phyloP scores from a whole-genome alignment of 768 basidiomycete genomes.

The Suillus subalutaceus region DNA sequence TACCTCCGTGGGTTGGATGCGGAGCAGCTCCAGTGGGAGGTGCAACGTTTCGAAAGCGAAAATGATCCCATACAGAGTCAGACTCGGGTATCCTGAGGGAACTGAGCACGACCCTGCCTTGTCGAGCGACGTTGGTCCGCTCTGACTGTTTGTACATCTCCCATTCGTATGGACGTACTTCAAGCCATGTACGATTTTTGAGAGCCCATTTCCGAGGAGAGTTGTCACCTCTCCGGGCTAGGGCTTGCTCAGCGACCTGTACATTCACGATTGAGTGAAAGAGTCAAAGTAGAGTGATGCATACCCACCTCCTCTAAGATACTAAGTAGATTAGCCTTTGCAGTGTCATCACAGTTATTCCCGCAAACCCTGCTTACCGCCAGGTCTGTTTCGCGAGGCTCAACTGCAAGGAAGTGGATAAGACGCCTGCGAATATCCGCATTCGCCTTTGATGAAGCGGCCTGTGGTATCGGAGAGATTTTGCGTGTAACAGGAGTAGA shows the following conservation, averaged over 20 bases:
- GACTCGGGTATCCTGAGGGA: conserved; percentile 57
- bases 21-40: conserved; percentile 18
- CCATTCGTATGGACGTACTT: conserved; percentile 73
- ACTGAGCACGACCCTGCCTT: conserved; percentile 51
- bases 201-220: conserved; percentile 53
- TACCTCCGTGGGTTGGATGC: conserved; percentile 13
- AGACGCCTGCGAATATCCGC: conserved; percentile 42
- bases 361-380: conserved; percentile 49
- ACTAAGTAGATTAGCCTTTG: conserved; percentile 46
- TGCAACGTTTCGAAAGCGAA: conserved; percentile 36
- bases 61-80: conserved; percentile 66
- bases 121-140: conserved; percentile 51
- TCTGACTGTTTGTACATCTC: conserved; percentile 50
- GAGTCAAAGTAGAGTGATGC: neutral
- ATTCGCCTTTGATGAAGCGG: conserved; percentile 20
- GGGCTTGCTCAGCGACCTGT: conserved; percentile 55
- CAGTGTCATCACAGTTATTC: conserved; percentile 33
- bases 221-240: conserved; percentile 38
- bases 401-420: conserved; percentile 53
- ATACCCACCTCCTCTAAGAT: conserved; percentile 54
- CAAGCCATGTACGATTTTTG: conserved; percentile 60
- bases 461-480: conserved; percentile 30
- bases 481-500: conserved; percentile 33
- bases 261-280: neutral
- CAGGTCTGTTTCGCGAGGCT: conserved; percentile 45